Percentiles rank a stretch among this genome's conserved stretches.
phyloP scores from a whole-genome alignment of 1,284 basidiomycete genomes.

The Leccinum cinnamomeum region DNA sequence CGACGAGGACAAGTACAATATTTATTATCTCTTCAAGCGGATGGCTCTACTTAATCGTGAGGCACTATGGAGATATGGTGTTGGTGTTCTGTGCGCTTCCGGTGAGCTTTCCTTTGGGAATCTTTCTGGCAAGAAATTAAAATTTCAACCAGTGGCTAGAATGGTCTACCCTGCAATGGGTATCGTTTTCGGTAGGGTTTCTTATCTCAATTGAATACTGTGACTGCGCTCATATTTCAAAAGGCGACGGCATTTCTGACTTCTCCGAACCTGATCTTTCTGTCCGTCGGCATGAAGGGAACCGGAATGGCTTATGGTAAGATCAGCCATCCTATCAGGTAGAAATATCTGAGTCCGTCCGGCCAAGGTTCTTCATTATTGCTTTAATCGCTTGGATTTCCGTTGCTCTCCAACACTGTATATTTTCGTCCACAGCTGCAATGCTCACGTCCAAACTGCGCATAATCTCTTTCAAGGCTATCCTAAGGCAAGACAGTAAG shows the following conservation, averaged over 20 bases:
- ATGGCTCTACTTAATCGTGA: constrained; percentile 67
- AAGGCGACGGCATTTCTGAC: constrained; percentile 60
- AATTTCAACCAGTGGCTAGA: constrained; percentile 49
- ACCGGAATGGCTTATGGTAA: constrained; percentile 70
- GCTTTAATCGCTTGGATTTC: constrained; percentile 65
- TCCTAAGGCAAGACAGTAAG: constrained; percentile 82
- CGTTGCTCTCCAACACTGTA: constrained; percentile 66
- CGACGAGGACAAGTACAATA: constrained; percentile 43
- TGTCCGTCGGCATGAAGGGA: constrained; percentile 52
- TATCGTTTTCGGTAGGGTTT: constrained; percentile 66
- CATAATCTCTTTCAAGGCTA: constrained; percentile 67
- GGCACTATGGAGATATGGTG: constrained; percentile 54
- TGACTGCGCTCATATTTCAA: constrained; percentile 4
- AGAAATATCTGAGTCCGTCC: constrained; percentile 4
- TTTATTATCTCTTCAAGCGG: constrained; percentile 70
- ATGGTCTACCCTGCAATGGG: constrained; percentile 87
- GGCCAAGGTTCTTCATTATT: constrained; percentile 77
- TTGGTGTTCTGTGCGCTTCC: constrained; percentile 57
- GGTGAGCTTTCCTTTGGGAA: constrained; percentile 38
- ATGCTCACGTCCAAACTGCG: constrained; percentile 69
- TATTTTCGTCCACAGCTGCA: constrained; percentile 69
- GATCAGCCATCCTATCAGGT: background rate
- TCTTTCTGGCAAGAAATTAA: constrained; percentile 8
- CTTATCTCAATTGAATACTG: background rate
- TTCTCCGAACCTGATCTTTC: constrained; percentile 52